These are phyloP conservation scores for Ganoderma leucocontextum DNA, from an alignment of 1,284 basidiomycete genomes.

Conservation along the genomic window DNA sequence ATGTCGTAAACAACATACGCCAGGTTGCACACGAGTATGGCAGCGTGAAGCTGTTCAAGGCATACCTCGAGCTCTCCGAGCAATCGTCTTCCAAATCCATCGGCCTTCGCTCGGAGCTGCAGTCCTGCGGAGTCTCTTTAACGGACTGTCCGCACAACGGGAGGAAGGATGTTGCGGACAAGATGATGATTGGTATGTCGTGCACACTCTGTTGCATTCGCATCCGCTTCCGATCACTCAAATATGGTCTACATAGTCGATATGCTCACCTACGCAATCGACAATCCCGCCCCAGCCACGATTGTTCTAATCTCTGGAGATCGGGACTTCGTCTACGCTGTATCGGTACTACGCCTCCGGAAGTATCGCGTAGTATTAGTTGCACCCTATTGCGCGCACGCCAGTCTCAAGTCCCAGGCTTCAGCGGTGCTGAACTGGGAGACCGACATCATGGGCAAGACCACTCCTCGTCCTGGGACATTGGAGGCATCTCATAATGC, in stretches of 20 bases:
- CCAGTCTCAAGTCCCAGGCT: conserved; percentile 63
- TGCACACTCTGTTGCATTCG: conserved; percentile 41
- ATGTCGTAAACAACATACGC: conserved; percentile 41
- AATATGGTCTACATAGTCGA: conserved; percentile 50
- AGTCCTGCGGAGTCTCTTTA: conserved; percentile 48
- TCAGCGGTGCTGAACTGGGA: conserved; percentile 63
- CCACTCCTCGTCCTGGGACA: conserved; percentile 19
- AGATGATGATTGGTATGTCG: conserved; percentile 50
- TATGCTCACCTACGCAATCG: conserved; percentile 66
- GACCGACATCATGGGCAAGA: conserved; percentile 45
- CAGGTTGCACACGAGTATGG: conserved; percentile 41
- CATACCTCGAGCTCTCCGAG: conserved; percentile 57
- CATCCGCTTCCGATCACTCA: neutral
- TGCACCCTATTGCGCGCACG: conserved; percentile 45
- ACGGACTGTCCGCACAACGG: conserved; percentile 56
- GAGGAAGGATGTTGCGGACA: conserved; percentile 51
- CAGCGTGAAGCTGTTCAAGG: conserved; percentile 49
- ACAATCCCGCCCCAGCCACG: conserved; percentile 59
- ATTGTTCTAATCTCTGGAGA: conserved; percentile 65
- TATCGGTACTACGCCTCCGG: conserved; percentile 60
- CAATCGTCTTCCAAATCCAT: conserved; percentile 41
- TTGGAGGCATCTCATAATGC: conserved; percentile 16
- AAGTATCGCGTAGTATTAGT: conserved; percentile 59
- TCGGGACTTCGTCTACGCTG: conserved; percentile 66
- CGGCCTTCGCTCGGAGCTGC: conserved; percentile 57